Conservation (phyloP, 495 filamentous ascomycete genomes). For the Extremus antarcticus region DNA sequence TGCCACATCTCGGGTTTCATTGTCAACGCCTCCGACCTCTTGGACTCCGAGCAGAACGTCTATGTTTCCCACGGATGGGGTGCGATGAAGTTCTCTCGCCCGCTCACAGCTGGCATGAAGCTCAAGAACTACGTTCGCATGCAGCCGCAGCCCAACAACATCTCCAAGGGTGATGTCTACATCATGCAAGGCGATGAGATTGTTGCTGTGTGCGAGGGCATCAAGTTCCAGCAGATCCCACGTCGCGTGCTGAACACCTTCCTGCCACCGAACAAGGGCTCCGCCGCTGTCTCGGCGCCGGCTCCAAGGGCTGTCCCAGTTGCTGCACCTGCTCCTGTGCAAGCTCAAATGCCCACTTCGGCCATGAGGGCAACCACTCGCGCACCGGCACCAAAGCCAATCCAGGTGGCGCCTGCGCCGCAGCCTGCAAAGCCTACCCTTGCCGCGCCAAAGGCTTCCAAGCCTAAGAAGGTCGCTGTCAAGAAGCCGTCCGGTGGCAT, state of each 20-base stretch:
- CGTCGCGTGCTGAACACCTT: constrained; percentile 33
- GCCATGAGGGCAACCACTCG: constrained; percentile 10
- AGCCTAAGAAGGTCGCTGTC: constrained; percentile 21
- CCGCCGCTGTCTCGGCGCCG: constrained; percentile 18
- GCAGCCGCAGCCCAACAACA: constrained; percentile 33
- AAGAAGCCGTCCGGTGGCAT: constrained; percentile 24
- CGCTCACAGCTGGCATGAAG: constrained; percentile 28
- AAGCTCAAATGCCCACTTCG: background rate
- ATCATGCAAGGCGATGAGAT: constrained; percentile 35
- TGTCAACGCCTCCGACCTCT: constrained; percentile 39
- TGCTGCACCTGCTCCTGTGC: constrained; percentile 2
- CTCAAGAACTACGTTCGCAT: constrained; percentile 36
- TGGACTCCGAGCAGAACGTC: constrained; percentile 37
- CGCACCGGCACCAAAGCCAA: constrained; percentile 9
- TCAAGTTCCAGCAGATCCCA: constrained; percentile 38
- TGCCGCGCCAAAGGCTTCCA: constrained; percentile 14
- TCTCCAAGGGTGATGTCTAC: constrained; percentile 35
- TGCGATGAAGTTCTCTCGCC: constrained; percentile 30
- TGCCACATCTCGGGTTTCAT: constrained; percentile 44
- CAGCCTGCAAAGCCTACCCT: constrained; percentile 10
- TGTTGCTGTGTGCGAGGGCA: constrained; percentile 30
- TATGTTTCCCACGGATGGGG: constrained; percentile 38
- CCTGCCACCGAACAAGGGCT: constrained; percentile 24
- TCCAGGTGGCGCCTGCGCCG: background rate
- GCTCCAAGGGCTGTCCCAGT: constrained; percentile 16